Conservation (phyloP, 2,329 filamentous ascomycete genomes). For the Fusarium sp. region DNA sequence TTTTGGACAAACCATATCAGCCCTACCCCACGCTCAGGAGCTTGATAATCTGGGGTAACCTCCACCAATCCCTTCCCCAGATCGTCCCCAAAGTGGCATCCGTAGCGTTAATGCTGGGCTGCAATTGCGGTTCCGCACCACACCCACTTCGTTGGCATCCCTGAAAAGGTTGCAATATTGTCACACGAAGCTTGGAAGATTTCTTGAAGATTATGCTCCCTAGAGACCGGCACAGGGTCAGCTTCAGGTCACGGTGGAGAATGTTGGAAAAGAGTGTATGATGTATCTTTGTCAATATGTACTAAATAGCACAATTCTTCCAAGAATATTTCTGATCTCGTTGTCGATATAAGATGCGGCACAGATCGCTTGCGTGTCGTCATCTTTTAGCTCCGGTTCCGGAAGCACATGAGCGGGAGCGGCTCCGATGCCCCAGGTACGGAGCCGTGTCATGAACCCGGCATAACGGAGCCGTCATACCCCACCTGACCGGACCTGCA, state of each 20-base stretch:
- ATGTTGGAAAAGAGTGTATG: no score
- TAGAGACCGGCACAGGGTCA: no score
- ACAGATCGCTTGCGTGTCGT: background rate
- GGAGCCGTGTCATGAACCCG: background rate
- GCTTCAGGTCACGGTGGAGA: no score
- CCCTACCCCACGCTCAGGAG: background rate
- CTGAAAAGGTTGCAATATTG: background rate
- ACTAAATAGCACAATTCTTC: no score
- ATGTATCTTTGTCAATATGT: no score
- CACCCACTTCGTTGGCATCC: background rate
- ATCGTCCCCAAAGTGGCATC: background rate
- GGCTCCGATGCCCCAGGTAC: background rate
- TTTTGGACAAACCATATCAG: background rate
- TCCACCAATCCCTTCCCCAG: background rate
- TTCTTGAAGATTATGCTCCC: no score
- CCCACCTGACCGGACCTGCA: background rate
- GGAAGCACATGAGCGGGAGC: conserved; percentile 35
- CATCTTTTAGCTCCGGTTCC: background rate
- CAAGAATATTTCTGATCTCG: no score
- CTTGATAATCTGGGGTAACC: background rate
- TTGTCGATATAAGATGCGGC: background rate
- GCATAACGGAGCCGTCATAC: background rate
- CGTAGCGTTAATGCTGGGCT: background rate
- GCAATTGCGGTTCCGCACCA: background rate
- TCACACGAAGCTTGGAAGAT: background rate